These are phyloP conservation scores for Scheffersomyces amazonensis DNA, from an alignment of 805 yeast species.

Conservation along the genomic window DNA sequence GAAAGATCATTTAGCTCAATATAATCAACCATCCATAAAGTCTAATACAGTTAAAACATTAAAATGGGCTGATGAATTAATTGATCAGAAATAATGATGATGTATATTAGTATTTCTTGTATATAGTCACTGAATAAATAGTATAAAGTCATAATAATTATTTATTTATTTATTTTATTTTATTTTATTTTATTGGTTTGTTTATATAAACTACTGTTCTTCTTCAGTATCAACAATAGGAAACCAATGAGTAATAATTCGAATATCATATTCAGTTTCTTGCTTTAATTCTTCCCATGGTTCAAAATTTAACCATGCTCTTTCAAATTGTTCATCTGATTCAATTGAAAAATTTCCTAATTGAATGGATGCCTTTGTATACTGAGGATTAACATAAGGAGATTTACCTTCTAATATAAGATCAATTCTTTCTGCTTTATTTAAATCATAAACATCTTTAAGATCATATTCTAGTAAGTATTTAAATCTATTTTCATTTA, in stretches of 20 bases:
- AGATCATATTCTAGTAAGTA: constrained; percentile 24
- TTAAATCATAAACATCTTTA: constrained; percentile 30
- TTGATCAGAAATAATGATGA: constrained; percentile 15
- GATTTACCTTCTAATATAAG: constrained; percentile 30
- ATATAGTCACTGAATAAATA: no score
- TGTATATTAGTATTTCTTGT: no score
- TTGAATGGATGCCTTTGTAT: constrained; percentile 33
- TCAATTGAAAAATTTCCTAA: constrained; percentile 35
- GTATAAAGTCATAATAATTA: not conserved
- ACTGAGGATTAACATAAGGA: constrained; percentile 22
- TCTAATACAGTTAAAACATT: constrained; percentile 14
- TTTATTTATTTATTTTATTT: no score
- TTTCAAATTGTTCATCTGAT: constrained; percentile 40
- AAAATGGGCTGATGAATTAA: constrained; percentile 41
- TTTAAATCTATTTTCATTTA: constrained; percentile 17
- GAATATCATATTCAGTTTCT: constrained; percentile 37
- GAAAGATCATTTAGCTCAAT: constrained; percentile 27
- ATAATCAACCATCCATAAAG: constrained; percentile 18
- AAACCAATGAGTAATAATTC: constrained; percentile 27
- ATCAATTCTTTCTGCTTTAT: constrained; percentile 35
- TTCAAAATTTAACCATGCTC: constrained; percentile 41
- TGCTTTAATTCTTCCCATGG: constrained; percentile 44
- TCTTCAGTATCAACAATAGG: not conserved
- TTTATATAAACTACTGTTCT: not conserved
- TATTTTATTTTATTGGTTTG: not conserved